Conservation (phyloP, 805 yeast genomes). For the Kluyveromyces siamensis region DNA sequence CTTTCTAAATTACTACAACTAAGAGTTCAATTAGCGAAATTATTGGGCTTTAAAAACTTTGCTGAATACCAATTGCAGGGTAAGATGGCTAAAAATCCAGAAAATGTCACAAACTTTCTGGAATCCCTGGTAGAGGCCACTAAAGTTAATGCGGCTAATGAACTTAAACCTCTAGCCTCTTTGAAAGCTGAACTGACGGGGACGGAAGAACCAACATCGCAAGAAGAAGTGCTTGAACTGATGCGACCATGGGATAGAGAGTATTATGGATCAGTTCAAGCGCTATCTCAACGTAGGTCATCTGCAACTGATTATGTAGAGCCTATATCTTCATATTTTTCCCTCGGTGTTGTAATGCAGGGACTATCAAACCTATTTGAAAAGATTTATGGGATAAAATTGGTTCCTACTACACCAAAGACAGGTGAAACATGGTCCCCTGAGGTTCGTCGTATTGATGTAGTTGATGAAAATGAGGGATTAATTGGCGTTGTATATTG, state of each 20-base stretch:
- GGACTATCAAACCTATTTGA: constrained; percentile 70
- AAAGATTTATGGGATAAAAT: constrained; percentile 64
- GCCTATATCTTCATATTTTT: constrained; percentile 61
- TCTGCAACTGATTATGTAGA: constrained; percentile 27
- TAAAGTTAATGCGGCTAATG: constrained; percentile 47
- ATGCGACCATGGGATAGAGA: constrained; percentile 93
- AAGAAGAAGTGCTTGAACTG: constrained; percentile 34
- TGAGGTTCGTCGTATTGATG: constrained; percentile 77
- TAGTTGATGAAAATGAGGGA: constrained; percentile 53
- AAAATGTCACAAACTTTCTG: constrained; percentile 64
- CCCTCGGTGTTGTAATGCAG: constrained; percentile 77
- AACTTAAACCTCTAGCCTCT: constrained; percentile 42
- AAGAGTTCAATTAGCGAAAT: constrained; percentile 60
- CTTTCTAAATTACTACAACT: constrained; percentile 52
- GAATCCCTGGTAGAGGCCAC: constrained; percentile 45
- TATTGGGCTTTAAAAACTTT: constrained; percentile 62
- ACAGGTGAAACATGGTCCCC: constrained; percentile 83
- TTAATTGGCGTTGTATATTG: constrained; percentile 76
- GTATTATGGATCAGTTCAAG: constrained; percentile 36
- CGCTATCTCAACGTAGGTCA: constrained; percentile 22
- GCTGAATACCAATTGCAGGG: constrained; percentile 77
- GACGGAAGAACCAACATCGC: constrained; percentile 18
- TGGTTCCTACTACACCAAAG: constrained; percentile 54
- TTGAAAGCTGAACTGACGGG: constrained; percentile 23
- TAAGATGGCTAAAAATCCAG: constrained; percentile 81